Evolutionary conservation across 768 basidiomycete species (phyloP).

Genomic region (Tulasnella sp.): DNA sequence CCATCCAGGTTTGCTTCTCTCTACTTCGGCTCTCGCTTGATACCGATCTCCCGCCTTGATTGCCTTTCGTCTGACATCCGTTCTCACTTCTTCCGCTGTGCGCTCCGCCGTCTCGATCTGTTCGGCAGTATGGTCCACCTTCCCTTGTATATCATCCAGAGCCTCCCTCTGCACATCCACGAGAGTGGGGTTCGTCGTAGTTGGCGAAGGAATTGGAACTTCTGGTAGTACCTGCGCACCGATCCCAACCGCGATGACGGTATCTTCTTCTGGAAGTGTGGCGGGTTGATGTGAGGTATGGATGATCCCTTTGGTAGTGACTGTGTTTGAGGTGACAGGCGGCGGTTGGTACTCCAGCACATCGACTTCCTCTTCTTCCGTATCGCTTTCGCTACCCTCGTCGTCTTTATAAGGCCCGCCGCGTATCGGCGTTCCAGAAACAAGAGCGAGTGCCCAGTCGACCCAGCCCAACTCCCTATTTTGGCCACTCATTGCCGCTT

Average conservation of each 20-base stretch:
- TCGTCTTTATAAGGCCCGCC: background rate
- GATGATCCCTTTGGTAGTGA: conserved; percentile 12
- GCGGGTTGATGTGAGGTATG: conserved; percentile 5
- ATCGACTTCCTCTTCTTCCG: background rate
- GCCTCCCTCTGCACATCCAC: background rate
- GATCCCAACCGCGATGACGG: conserved; percentile 16
- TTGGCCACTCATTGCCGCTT: background rate
- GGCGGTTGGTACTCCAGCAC: background rate
- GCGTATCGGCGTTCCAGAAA: background rate
- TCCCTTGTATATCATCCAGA: background rate
- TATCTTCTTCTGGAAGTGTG: conserved; percentile 6
- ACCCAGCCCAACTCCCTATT: background rate
- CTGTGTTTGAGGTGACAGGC: background rate
- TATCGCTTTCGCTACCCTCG: background rate
- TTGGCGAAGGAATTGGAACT: background rate
- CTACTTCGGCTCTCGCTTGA: background rate
- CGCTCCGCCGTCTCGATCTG: background rate
- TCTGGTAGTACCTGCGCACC: conserved; percentile 11
- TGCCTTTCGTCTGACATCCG: background rate
- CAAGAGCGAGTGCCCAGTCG: background rate
- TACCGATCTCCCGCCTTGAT: background rate
- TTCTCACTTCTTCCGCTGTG: background rate
- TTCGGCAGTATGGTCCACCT: background rate
- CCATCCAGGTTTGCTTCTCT: background rate
- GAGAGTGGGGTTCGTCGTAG: background rate